Conservation (phyloP, 2,329 filamentous ascomycete species). For the Colletotrichum truncatum region DNA sequence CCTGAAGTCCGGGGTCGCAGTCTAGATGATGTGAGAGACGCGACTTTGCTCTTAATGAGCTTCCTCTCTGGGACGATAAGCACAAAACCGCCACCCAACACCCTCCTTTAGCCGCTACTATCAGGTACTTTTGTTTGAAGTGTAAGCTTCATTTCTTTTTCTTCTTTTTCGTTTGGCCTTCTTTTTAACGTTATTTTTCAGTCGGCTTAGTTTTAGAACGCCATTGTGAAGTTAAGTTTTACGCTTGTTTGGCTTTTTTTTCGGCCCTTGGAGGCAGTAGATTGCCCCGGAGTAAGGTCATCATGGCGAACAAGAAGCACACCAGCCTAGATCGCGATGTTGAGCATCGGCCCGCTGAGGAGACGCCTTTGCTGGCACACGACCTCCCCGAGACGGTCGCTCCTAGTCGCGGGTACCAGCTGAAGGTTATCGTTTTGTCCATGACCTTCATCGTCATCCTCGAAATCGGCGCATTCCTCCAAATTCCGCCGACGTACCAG, state of each 20-base stretch:
- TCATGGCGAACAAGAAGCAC: neutral
- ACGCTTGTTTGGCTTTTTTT: neutral
- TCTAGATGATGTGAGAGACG: neutral
- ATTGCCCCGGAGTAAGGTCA: neutral
- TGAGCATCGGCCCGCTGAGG: constrained; percentile 15
- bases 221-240: no score
- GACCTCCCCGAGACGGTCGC: constrained; percentile 29
- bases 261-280: neutral
- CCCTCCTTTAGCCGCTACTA: no score
- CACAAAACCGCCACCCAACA: neutral
- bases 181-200: neutral
- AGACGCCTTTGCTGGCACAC: constrained; percentile 29
- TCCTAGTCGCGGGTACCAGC: constrained; percentile 38
- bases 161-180: neutral
- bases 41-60: neutral
- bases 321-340: neutral
- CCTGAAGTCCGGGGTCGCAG: neutral
- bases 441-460: constrained; percentile 52
- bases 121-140: no score
- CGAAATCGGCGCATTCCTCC: constrained; percentile 49
- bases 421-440: constrained; percentile 42
- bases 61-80: constrained; percentile 16
- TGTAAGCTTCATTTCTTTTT: neutral
- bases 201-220: no score
- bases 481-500: constrained; percentile 53